These are phyloP conservation scores for Cryoendolithus antarcticus DNA, from an alignment of 2,329 filamentous ascomycete genomes.

Conservation along the genomic window DNA sequence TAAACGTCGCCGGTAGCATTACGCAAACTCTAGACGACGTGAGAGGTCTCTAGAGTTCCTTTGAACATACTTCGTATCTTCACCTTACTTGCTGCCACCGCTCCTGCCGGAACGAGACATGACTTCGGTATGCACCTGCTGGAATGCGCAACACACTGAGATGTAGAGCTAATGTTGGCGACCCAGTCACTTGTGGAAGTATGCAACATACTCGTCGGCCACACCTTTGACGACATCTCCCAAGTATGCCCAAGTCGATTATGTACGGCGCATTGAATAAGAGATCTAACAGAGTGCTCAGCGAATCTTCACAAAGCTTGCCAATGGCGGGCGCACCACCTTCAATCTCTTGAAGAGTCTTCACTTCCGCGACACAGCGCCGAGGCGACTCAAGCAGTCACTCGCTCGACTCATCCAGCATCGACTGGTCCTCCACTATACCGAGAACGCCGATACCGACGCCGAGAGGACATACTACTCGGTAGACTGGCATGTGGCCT, in stretches of 20 bases:
- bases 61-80: no score
- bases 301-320: slow-evolving; percentile 73
- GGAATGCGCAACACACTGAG: slow-evolving; percentile 3
- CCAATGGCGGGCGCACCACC: slow-evolving; percentile 61
- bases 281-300: slow-evolving; percentile 26
- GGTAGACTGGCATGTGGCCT: slow-evolving; percentile 67
- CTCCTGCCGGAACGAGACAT: slow-evolving; percentile 4
- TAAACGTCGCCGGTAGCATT: slow-evolving; percentile 18
- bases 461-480: slow-evolving; percentile 58
- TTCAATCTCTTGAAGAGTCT: slow-evolving; percentile 63
- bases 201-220: slow-evolving; percentile 76
- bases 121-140: slow-evolving; percentile 6
- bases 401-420: slow-evolving; percentile 79
- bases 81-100: slow-evolving; percentile 1
- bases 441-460: slow-evolving; percentile 31
- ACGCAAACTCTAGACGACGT: slow-evolving; percentile 21
- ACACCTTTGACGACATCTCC: slow-evolving; percentile 81
- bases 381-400: slow-evolving; percentile 67
- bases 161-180: slow-evolving; percentile 2
- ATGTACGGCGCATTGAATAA: slow-evolving; percentile 2
- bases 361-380: slow-evolving; percentile 25
- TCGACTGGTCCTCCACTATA: slow-evolving; percentile 45
- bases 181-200: slow-evolving; percentile 72
- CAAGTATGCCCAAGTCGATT: slow-evolving; percentile 50
- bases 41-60: slow-evolving; percentile 25